These are phyloP conservation scores for Mycena sanguinolenta DNA, from an alignment of 768 basidiomycete species.

Conservation along the genomic window DNA sequence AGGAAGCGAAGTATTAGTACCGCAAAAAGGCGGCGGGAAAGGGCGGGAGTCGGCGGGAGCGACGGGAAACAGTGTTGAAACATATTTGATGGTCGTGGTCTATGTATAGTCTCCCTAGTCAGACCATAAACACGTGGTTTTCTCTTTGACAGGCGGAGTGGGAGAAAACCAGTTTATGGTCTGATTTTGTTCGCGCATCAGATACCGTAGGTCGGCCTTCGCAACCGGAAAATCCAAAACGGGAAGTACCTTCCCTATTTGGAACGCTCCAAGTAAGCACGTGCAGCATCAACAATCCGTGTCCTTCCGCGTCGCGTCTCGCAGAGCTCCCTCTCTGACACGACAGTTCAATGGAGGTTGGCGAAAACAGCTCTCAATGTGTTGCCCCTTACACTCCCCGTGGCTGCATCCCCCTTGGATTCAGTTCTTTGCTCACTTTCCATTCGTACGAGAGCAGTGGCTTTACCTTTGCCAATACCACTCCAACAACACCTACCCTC, in stretches of 20 bases:
- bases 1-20: too few relatives aligned
- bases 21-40: too few relatives aligned
- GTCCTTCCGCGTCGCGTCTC: neutral
- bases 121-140: too few relatives aligned
- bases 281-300: neutral
- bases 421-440: neutral
- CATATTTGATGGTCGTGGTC: too few relatives aligned
- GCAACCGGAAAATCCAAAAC: neutral
- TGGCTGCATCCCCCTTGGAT: neutral
- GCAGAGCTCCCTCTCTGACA: neutral
- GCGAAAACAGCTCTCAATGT: neutral
- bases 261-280: neutral
- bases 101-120: too few relatives aligned
- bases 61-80: too few relatives aligned
- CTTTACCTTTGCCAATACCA: slow-evolving; percentile 1
- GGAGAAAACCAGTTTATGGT: too few relatives aligned
- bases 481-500: neutral
- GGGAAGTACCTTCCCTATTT: slow-evolving; percentile 7
- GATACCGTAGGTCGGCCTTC: too few relatives aligned
- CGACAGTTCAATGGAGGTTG: neutral
- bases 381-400: neutral
- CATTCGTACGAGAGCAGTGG: neutral
- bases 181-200: too few relatives aligned
- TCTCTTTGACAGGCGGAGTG: too few relatives aligned
- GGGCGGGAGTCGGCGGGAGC: too few relatives aligned